These are phyloP conservation scores for Colletotrichum echinochloae DNA, from an alignment of 2,329 filamentous ascomycete species.

Conservation along the genomic window DNA sequence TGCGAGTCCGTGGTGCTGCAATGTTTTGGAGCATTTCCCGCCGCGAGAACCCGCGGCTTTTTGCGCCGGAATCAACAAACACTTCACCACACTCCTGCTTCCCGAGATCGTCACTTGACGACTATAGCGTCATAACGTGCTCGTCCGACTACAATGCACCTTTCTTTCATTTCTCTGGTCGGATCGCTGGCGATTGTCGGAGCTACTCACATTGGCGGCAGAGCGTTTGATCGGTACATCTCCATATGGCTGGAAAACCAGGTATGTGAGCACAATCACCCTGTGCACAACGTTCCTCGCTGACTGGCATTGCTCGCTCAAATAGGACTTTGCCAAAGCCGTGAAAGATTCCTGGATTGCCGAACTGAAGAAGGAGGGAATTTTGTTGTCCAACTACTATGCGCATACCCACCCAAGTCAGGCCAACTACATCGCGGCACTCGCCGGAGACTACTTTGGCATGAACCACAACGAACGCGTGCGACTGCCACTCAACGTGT, in stretches of 20 bases:
- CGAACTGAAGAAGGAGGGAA: slow-evolving; percentile 57
- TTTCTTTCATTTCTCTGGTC: neutral
- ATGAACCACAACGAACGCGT: slow-evolving; percentile 59
- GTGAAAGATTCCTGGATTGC: slow-evolving; percentile 53
- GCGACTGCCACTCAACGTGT: slow-evolving; percentile 57
- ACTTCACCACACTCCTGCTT: no score
- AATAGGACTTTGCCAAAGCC: slow-evolving; percentile 58
- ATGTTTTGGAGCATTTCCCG: neutral
- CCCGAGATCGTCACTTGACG: neutral
- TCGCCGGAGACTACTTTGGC: slow-evolving; percentile 62
- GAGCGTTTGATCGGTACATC: slow-evolving; percentile 56
- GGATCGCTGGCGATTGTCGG: slow-evolving; percentile 24
- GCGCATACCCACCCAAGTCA: slow-evolving; percentile 60
- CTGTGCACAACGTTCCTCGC: slow-evolving; percentile 26
- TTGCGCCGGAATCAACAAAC: neutral
- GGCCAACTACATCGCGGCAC: slow-evolving; percentile 61
- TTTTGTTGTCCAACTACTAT: slow-evolving; percentile 58
- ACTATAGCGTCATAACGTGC: slow-evolving; percentile 1
- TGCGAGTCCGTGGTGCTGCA: slow-evolving; percentile 8
- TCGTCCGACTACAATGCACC: slow-evolving; percentile 21
- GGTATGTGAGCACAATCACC: slow-evolving; percentile 44
- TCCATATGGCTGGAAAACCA: slow-evolving; percentile 60
- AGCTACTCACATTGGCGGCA: slow-evolving; percentile 47
- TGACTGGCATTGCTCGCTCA: slow-evolving; percentile 26
- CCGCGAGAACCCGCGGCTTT: neutral